phyloP scores from a whole-genome alignment of 2,329 filamentous ascomycete genomes.

The Aspergillus texensis region DNA sequence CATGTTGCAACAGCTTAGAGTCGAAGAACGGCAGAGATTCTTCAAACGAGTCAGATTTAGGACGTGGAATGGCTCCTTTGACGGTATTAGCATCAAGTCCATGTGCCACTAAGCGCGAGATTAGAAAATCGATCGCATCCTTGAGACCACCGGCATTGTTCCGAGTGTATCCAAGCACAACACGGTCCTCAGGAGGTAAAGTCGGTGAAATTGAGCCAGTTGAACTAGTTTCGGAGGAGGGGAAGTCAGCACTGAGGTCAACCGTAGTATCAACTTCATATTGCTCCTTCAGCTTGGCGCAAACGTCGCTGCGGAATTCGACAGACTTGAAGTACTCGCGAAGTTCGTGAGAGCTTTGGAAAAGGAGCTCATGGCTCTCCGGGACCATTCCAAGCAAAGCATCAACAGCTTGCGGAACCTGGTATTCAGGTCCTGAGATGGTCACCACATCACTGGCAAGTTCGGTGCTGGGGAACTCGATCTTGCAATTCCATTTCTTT shows the following conservation, averaged over 20 bases:
- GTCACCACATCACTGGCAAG: conserved; percentile 95
- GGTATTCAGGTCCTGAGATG: conserved; percentile 95
- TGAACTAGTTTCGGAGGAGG: conserved; percentile 29
- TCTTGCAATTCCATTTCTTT: conserved; percentile 99
- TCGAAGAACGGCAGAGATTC: conserved; percentile 96
- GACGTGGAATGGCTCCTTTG: conserved; percentile 94
- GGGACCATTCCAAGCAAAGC: conserved; percentile 98
- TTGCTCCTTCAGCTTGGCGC: conserved; percentile 82
- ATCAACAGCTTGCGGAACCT: conserved; percentile 95
- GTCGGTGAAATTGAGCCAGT: conserved; percentile 47
- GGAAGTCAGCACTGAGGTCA: conserved; percentile 49
- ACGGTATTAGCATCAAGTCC: conserved; percentile 86
- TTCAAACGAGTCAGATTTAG: conserved; percentile 98
- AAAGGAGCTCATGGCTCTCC: conserved; percentile 87
- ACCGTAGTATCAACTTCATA: conserved; percentile 88
- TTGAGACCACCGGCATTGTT: conserved; percentile 96
- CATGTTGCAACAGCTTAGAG: conserved; percentile 92
- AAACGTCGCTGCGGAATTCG: conserved; percentile 78
- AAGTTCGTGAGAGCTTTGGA: conserved; percentile 74
- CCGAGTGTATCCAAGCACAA: conserved; percentile 84
- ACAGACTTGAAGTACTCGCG: conserved; percentile 79
- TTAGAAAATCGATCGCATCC: conserved; percentile 93
- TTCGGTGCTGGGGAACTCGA: conserved; percentile 96
- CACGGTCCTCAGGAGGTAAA: conserved; percentile 52
- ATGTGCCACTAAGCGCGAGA: conserved; percentile 80